These are phyloP conservation scores for Akanthomyces muscarius DNA, from an alignment of 2,329 filamentous ascomycete species.

Conservation along the genomic window DNA sequence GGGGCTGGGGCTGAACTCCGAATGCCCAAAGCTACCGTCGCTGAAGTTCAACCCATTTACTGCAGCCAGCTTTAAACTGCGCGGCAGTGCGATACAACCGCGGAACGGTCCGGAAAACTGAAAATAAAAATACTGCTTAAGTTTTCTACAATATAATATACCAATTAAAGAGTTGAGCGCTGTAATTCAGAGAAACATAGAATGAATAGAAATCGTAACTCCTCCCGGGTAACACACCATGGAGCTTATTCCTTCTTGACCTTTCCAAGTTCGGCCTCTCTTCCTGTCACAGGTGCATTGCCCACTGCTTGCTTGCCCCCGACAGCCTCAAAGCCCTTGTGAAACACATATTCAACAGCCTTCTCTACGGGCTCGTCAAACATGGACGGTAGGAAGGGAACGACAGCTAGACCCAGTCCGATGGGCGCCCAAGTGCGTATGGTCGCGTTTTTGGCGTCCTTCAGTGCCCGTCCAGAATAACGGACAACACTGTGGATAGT, in stretches of 20 bases:
- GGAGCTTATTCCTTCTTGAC: slow-evolving; percentile 40
- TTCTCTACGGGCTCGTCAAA: slow-evolving; percentile 93
- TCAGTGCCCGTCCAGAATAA: slow-evolving; percentile 84
- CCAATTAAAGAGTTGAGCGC: neutral
- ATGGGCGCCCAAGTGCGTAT: slow-evolving; percentile 87
- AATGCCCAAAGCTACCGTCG: too few species aligned
- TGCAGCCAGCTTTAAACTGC: too few species aligned
- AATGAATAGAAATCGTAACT: neutral
- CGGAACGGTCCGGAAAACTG: too few species aligned
- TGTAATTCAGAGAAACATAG: slow-evolving; percentile 4
- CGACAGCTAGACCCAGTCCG: slow-evolving; percentile 71
- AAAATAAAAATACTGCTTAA: neutral
- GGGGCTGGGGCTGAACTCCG: too few species aligned
- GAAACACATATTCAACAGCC: slow-evolving; percentile 85
- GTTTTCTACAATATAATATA: neutral
- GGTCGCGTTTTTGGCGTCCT: slow-evolving; percentile 69
- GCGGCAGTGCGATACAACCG: too few species aligned
- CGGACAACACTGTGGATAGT: slow-evolving; percentile 91
- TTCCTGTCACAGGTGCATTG: slow-evolving; percentile 49
- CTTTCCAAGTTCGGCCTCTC: slow-evolving; percentile 39
- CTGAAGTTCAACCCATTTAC: too few species aligned
- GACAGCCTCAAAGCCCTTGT: slow-evolving; percentile 70
- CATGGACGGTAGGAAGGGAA: slow-evolving; percentile 77
- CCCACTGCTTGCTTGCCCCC: slow-evolving; percentile 60
- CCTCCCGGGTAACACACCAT: slow-evolving; percentile 10